Percentiles rank a stretch among this genome's conserved stretches.
These are phyloP conservation scores for Trypanosoma cruzi DNA, from an alignment of 208 protist species.

Conservation along the genomic window DNA sequence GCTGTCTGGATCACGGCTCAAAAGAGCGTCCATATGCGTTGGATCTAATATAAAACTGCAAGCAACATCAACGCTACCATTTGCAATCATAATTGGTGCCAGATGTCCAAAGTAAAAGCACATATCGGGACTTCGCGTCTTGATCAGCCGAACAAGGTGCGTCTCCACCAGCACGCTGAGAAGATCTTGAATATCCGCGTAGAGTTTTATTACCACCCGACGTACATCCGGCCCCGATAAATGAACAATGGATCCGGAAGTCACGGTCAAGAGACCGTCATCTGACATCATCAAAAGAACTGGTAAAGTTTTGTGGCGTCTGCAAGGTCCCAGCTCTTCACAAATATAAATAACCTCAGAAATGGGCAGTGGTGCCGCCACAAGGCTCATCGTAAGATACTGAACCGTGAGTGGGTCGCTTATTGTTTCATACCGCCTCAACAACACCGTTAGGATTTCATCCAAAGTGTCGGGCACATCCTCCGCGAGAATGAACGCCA, in stretches of 20 bases:
- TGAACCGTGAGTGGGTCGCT: constrained; percentile 51
- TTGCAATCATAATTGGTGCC: constrained; percentile 63
- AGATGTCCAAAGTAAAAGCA: constrained; percentile 58
- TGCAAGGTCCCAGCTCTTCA: constrained; percentile 73
- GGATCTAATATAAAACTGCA: constrained; percentile 51
- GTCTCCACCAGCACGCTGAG: constrained; percentile 77
- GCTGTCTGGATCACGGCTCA: constrained; percentile 35
- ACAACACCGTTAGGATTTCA: constrained; percentile 49
- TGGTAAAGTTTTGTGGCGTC: constrained; percentile 60
- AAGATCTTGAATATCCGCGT: constrained; percentile 46
- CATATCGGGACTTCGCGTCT: constrained; percentile 69
- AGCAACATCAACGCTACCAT: constrained; percentile 66
- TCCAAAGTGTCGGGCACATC: constrained; percentile 51
- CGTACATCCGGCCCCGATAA: constrained; percentile 47
- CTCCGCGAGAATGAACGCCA: constrained; percentile 38
- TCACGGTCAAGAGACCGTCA: constrained; percentile 58
- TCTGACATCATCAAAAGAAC: constrained; percentile 63
- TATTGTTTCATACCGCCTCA: constrained; percentile 43
- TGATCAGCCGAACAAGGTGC: constrained; percentile 75
- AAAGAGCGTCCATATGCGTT: constrained; percentile 52
- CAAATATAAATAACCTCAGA: constrained; percentile 77
- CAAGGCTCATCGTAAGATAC: constrained; percentile 56
- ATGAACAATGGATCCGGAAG: constrained; percentile 45
- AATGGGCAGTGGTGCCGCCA: constrained; percentile 52
- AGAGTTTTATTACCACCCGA: constrained; percentile 42